Percentiles rank a stretch among this genome's conserved stretches.
phyloP scores from a whole-genome alignment of 1,284 basidiomycete genomes.

The Peniophora sp. region DNA sequence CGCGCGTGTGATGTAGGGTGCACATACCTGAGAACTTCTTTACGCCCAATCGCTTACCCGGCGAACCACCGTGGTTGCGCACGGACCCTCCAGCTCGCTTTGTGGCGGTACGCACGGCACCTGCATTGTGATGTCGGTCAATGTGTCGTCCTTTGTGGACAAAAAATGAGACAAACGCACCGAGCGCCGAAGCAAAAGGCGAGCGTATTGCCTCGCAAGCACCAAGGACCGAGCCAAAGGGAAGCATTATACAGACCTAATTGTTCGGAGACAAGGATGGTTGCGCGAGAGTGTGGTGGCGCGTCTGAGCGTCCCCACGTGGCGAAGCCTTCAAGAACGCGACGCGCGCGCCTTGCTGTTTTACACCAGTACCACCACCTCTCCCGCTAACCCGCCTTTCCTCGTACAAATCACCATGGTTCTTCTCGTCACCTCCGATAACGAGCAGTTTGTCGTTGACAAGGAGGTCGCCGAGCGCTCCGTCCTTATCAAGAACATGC shows the following conservation, averaged over 20 bases:
- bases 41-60: slow-evolving; percentile 84
- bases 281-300: not conserved
- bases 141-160: slow-evolving; percentile 2
- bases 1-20: not conserved
- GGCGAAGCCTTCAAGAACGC: not conserved
- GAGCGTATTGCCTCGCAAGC: slow-evolving; percentile 22
- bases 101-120: slow-evolving; percentile 84
- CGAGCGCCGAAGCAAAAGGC: slow-evolving; percentile 41
- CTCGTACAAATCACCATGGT: slow-evolving; percentile 47
- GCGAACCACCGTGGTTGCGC: slow-evolving; percentile 84
- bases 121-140: slow-evolving; percentile 22
- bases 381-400: slow-evolving; percentile 9
- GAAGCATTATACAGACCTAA: not conserved
- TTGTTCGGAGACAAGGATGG: slow-evolving; percentile 1
- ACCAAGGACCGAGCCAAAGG: not conserved
- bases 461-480: slow-evolving; percentile 93
- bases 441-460: slow-evolving; percentile 91
- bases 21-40: slow-evolving; percentile 87
- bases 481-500: slow-evolving; percentile 98
- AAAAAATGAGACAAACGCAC: slow-evolving; percentile 24
- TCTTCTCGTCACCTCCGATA: slow-evolving; percentile 86
- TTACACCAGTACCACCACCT: slow-evolving; percentile 5
- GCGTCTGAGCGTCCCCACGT: not conserved
- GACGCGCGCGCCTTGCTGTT: not conserved
- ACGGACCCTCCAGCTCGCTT: slow-evolving; percentile 92